Evolutionary conservation across 1,284 basidiomycete species (phyloP), one percentile per base, ranked within the genome.

Genomic region (Cystobasidium sp.): DNA sequence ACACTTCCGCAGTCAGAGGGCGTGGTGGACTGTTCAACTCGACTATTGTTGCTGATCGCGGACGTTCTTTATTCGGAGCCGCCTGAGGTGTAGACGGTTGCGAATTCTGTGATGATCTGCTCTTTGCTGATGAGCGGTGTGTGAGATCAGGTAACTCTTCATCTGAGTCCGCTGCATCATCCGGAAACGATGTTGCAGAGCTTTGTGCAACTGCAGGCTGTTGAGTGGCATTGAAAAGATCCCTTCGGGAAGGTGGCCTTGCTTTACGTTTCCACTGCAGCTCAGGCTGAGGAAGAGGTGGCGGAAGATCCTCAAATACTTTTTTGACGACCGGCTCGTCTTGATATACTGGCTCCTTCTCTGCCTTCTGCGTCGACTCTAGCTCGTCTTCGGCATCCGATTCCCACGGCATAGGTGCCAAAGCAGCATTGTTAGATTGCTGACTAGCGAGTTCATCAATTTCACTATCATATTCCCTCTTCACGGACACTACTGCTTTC

Each of bases 331-430:
- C 47, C 7, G 47, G 47, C 14, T 47, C n/a, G 18, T 31, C 61
- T 49, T 24, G 37, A 24, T 47, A 49, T 14, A 63, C 20, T 12
- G 61, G 61, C 12, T 63, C 61, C 7, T 63, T 24, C 8, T 22
- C 31, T 5, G 31, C 31, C 7, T 49, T 18, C 31, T 24, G 31
- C 47, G 20, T 10, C 41, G 12, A 6, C 12, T 2, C 12, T 49
- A 20, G 31, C 31, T 20, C 20, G 5, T 66, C 64, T 18, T 66
- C 49, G 14, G 31, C 64, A 41, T 66, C 64, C 1, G 39, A 51
- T 22, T 66, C 64, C 64, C 64, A 66, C 14, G 64, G 64, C 64
- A 66, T 66, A 43, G 64, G 64, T 59, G 56, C 56, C 20, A 59
- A 16, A 18, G 24, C 39, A 52, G 41, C 51, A 24, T 20, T 51